These are phyloP conservation scores for Puccinia novopanici DNA, from an alignment of 1,284 basidiomycete genomes.

Conservation along the genomic window DNA sequence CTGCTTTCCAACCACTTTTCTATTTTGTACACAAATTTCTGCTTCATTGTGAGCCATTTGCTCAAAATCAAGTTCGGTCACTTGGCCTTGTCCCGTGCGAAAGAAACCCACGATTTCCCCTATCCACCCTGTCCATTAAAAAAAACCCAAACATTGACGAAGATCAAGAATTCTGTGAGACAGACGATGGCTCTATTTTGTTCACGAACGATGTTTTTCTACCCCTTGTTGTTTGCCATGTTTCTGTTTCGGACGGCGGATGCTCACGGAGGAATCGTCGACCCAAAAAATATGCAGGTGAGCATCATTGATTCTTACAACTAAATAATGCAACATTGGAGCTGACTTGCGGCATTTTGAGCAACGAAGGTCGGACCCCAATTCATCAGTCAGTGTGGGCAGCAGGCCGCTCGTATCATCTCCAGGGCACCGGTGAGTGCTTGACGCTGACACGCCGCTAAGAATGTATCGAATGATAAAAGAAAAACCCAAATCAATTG, in stretches of 20 bases:
- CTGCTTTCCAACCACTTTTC: background rate
- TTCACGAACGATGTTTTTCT: background rate
- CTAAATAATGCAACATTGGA: background rate
- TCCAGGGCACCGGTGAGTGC: background rate
- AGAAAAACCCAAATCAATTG: background rate
- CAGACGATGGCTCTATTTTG: background rate
- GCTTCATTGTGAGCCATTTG: slow-evolving; percentile 53
- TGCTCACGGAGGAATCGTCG: slow-evolving; percentile 17
- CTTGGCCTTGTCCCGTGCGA: background rate
- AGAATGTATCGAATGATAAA: background rate
- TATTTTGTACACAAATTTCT: background rate
- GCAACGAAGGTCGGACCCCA: background rate
- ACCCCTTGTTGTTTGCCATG: background rate
- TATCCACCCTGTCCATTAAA: background rate
- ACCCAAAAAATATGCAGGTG: background rate
- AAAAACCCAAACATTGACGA: background rate
- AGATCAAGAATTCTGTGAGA: background rate
- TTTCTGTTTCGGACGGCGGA: background rate
- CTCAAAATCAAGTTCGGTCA: background rate
- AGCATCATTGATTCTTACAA: background rate
- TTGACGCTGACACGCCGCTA: background rate
- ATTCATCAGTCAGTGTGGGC: background rate
- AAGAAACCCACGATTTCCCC: background rate
- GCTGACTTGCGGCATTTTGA: background rate
- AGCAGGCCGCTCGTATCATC: background rate